Evolutionary conservation across 192 early-diverging fungal species (phyloP), one percentile per base, ranked within the genome.

Genomic region (Podochytrium sp.): DNA sequence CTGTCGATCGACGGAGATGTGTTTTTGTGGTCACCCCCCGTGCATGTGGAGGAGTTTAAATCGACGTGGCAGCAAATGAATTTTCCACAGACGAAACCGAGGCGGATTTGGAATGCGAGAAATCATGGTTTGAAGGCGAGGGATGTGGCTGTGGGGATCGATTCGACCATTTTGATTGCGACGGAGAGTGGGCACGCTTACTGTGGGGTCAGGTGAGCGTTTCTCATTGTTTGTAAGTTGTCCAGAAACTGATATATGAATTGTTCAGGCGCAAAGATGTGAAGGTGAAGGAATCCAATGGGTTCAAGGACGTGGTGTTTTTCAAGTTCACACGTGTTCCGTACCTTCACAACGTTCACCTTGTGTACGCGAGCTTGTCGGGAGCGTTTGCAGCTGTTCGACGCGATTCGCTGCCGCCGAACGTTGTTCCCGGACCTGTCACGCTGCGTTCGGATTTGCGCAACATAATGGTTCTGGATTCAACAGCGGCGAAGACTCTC

Each of bases 61-160:
- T 47, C 71, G 20, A 50, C 80, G 16, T 81, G 78, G 78, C 80
- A 85, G 64, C 76, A 80, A 34, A 32, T 47, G 1, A 74, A 38
- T 39, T 80, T 84, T 38, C 71, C 73, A 29, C 85, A 81, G 33
- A 63, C 75, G 18, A 73, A 71, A 35, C 90, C 90, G 1, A 70
- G 78, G 30, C 80, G 83, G n/a, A 81, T 92, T 2, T 92, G 91
- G 91, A 73, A 80, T 20, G 76, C 73, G 27, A 73, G 81, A 12
- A 84, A 81, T 25, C 73, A 62, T 39, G 78, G 83, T 52, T 72
- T 89, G 29, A 76, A 70, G 7, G 84, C 86, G 27, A 68, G 62
- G 0, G 88, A 92, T 74, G 84, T 89, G 40, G 85, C 86, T 6
- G 78, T 94, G 34, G 92, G 91, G 2, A 88, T 92, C 49, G 85